Evolutionary conservation across 2,329 filamentous ascomycete species (phyloP).

Genomic region (Colletotrichum gloeosporioides): DNA sequence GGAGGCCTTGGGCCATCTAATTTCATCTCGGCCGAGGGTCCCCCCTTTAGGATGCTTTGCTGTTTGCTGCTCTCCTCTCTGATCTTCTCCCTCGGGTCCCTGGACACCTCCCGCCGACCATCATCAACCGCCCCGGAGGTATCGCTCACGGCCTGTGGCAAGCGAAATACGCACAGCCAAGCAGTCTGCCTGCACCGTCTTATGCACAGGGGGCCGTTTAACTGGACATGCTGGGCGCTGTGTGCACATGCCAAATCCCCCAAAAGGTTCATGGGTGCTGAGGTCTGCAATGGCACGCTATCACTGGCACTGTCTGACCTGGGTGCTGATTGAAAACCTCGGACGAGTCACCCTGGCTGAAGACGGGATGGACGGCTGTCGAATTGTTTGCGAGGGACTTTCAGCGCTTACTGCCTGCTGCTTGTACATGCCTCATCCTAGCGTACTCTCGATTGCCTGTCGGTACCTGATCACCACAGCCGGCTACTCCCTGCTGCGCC

Average conservation of each 20-base stretch:
- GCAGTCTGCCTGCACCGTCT: neutral
- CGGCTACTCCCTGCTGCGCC: neutral
- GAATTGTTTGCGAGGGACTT: neutral
- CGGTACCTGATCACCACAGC: slow-evolving; percentile 5
- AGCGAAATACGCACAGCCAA: neutral
- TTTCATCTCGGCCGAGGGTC: neutral
- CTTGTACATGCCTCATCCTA: slow-evolving; percentile 12
- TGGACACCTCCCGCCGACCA: neutral
- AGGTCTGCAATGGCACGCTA: neutral
- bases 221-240: neutral
- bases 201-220: neutral
- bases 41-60: neutral
- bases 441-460: neutral
- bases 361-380: neutral
- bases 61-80: neutral
- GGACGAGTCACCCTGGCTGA: neutral
- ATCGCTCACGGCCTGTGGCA: neutral
- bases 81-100: neutral
- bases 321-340: neutral
- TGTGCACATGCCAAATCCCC: slow-evolving; percentile 6
- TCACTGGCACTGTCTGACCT: neutral
- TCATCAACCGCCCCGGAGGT: neutral
- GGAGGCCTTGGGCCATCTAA: neutral
- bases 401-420: neutral
- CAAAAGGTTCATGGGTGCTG: neutral